Percentiles rank a stretch among this genome's conserved stretches.
Evolutionary conservation across 1,139 yeast genomes (phyloP).

Genomic region (Torulaspora pretoriensis): DNA sequence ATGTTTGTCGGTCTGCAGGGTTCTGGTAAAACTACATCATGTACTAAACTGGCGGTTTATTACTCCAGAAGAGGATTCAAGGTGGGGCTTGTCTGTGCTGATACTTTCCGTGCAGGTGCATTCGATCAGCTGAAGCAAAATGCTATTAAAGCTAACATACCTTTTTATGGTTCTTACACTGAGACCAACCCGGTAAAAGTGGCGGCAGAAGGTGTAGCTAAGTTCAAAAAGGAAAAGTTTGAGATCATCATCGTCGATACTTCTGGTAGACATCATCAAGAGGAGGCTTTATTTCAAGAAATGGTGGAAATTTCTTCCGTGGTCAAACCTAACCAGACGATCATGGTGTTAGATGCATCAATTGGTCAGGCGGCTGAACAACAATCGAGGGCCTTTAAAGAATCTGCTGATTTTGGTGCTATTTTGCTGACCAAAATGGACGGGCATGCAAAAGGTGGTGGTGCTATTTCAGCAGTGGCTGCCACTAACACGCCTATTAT

Average conservation of each 20-base stretch:
- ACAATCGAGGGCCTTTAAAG: slow-evolving; percentile 92
- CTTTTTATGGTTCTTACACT: slow-evolving; percentile 90
- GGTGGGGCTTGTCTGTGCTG: slow-evolving; percentile 97
- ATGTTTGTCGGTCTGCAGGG: slow-evolving; percentile 99
- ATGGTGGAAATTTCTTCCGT: slow-evolving; percentile 90
- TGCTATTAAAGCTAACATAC: slow-evolving; percentile 91
- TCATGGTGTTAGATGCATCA: slow-evolving; percentile 96
- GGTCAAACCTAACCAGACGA: slow-evolving; percentile 86
- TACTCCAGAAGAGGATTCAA: slow-evolving; percentile 91
- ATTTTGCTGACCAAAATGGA: slow-evolving; percentile 95
- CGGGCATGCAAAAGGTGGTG: slow-evolving; percentile 99
- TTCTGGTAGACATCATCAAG: slow-evolving; percentile 97
- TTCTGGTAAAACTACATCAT: slow-evolving; percentile 96
- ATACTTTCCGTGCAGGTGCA: slow-evolving; percentile 99
- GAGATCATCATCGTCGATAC: slow-evolving; percentile 96
- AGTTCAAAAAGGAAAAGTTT: slow-evolving; percentile 85
- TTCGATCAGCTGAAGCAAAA: slow-evolving; percentile 97
- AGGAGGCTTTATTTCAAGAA: slow-evolving; percentile 83
- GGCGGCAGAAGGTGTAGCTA: slow-evolving; percentile 85
- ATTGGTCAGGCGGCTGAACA: slow-evolving; percentile 98
- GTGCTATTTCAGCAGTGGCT: slow-evolving; percentile 98
- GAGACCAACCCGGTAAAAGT: slow-evolving; percentile 95
- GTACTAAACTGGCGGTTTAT: slow-evolving; percentile 93
- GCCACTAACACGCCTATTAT: slow-evolving; percentile 95
- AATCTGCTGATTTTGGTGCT: slow-evolving; percentile 88